Evolutionary conservation across 352 stramenopile species (phyloP).

Genomic region (Phytophthora gonapodyides): DNA sequence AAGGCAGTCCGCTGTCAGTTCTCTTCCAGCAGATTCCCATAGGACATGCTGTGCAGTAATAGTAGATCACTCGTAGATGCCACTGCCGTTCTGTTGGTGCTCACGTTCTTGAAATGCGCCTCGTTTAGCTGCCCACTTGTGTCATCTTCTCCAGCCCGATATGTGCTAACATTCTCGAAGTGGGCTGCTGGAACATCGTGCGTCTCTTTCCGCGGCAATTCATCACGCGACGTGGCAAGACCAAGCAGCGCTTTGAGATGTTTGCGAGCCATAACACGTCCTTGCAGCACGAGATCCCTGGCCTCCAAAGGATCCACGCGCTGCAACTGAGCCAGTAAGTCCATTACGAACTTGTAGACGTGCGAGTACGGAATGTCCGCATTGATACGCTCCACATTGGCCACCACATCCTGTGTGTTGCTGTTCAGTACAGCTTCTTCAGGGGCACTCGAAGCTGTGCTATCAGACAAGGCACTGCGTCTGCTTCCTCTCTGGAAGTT

Average conservation of each 20-base stretch:
- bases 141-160: conserved; percentile 9
- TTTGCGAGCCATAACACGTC: conserved; percentile 39
- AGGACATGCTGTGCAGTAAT: too few relatives aligned
- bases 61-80: too few relatives aligned
- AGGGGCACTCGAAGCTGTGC: not conserved
- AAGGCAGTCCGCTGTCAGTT: too few relatives aligned
- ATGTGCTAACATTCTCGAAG: conserved; percentile 15
- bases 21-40: too few relatives aligned
- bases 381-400: conserved; percentile 42
- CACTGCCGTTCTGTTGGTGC: not conserved
- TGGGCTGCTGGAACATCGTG: not conserved
- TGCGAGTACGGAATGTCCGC: conserved; percentile 53
- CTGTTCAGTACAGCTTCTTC: conserved; percentile 17
- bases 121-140: not conserved
- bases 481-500: conserved; percentile 21
- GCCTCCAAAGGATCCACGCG: conserved; percentile 56
- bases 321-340: conserved; percentile 47
- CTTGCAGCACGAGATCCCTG: conserved; percentile 53
- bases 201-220: conserved; percentile 3
- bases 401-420: conserved; percentile 13
- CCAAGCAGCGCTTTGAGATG: conserved; percentile 26
- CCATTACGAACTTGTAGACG: conserved; percentile 62
- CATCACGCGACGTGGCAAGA: conserved; percentile 24
- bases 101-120: not conserved
- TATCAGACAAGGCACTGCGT: not conserved